Evolutionary conservation across 305 asterid genomes (phyloP).

Genomic region (Plantago lanceolata): DNA sequence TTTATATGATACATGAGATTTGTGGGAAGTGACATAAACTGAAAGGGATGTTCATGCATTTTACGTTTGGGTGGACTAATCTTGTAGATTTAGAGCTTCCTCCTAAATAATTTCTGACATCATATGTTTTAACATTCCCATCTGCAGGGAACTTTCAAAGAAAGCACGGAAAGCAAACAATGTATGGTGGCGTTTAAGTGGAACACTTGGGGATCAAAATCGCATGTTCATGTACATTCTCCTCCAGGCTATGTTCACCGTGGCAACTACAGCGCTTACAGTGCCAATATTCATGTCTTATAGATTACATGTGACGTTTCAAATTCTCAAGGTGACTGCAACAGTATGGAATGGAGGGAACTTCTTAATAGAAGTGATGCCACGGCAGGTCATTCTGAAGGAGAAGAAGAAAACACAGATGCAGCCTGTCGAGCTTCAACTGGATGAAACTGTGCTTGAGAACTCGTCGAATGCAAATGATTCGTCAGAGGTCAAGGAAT

Average conservation of each 20-base stretch:
- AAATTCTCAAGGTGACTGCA: slow-evolving; percentile 81
- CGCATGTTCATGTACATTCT: slow-evolving; percentile 86
- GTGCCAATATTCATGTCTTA: slow-evolving; percentile 91
- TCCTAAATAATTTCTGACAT: too few species aligned
- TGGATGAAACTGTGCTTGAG: slow-evolving; percentile 28
- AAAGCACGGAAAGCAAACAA: slow-evolving; percentile 94
- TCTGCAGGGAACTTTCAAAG: slow-evolving; percentile 77
- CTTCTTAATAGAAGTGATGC: slow-evolving; percentile 92
- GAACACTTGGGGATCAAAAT: slow-evolving; percentile 85
- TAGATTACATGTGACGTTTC: slow-evolving; percentile 60
- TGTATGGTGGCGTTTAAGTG: slow-evolving; percentile 96
- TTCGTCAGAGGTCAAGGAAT: slow-evolving; percentile 31
- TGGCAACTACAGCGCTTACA: slow-evolving; percentile 79
- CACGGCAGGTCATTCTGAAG: slow-evolving; percentile 78
- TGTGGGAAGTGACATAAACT: too few species aligned
- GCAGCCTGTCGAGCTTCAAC: slow-evolving; percentile 39
- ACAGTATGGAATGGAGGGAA: slow-evolving; percentile 91
- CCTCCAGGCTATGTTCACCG: slow-evolving; percentile 77
- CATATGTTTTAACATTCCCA: background rate
- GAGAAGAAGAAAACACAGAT: slow-evolving; percentile 66
- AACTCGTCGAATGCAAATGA: slow-evolving; percentile 16
- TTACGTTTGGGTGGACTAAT: too few species aligned
- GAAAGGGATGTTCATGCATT: too few species aligned
- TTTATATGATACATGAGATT: too few species aligned
- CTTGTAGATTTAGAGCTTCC: too few species aligned